Conservation (phyloP, 805 yeast genomes). For the Schwanniomyces vanrijiae region DNA sequence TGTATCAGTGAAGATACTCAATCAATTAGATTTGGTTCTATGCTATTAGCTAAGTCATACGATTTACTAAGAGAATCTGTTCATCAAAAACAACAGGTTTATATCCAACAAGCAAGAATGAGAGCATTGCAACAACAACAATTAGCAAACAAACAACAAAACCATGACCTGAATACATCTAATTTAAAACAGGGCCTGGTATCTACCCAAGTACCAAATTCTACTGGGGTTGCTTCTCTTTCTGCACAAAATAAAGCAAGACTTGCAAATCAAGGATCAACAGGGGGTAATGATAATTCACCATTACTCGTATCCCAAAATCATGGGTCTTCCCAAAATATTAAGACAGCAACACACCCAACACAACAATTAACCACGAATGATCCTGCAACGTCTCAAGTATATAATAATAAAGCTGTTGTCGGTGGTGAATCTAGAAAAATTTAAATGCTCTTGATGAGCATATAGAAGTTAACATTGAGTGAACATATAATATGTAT, state of each 20-base stretch:
- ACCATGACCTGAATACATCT: not conserved
- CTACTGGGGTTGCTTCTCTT: not conserved
- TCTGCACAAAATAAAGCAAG: slow-evolving; percentile 3
- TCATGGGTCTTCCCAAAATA: not conserved
- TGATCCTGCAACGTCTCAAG: slow-evolving; percentile 1
- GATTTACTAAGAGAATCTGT: slow-evolving; percentile 77
- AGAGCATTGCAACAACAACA: slow-evolving; percentile 44
- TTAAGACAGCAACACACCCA: not conserved
- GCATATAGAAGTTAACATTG: not conserved
- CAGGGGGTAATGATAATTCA: slow-evolving; percentile 5
- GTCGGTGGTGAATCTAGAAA: slow-evolving; percentile 2
- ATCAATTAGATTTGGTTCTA: slow-evolving; percentile 85
- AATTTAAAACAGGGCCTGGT: not conserved
- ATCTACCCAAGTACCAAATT: slow-evolving; percentile 1
- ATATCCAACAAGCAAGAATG: slow-evolving; percentile 50
- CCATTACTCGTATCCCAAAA: slow-evolving; percentile 10
- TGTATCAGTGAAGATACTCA: slow-evolving; percentile 85
- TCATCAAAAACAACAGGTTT: slow-evolving; percentile 57
- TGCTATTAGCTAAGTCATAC: slow-evolving; percentile 84
- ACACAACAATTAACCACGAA: not conserved
- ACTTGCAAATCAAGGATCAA: slow-evolving; percentile 5
- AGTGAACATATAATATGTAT: not conserved
- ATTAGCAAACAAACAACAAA: slow-evolving; percentile 13
- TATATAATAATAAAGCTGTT: slow-evolving; percentile 4
- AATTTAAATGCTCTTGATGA: slow-evolving; percentile 3